Percentiles rank a stretch among this genome's conserved stretches.
Conservation (phyloP, 176 grass and related monocot species). For the Ananas comosus region DNA sequence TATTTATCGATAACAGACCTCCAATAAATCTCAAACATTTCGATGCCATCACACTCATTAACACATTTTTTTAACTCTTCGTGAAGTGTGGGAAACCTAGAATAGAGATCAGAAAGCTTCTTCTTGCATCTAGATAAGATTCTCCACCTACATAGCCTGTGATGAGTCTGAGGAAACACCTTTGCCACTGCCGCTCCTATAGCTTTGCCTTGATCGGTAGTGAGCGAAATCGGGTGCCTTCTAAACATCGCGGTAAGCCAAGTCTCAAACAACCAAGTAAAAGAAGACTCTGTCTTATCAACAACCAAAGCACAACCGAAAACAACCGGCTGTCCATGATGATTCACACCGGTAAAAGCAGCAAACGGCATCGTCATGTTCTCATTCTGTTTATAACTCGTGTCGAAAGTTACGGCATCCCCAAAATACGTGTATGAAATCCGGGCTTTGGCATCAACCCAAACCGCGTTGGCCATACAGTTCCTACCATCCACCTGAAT, state of each 20-base stretch:
- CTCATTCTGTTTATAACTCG: conserved; percentile 54
- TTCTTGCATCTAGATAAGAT: conserved; percentile 89
- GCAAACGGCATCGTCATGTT: conserved; percentile 65
- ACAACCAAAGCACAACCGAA: conserved; percentile 87
- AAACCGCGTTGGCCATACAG: conserved; percentile 65
- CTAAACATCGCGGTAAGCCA: conserved; percentile 76
- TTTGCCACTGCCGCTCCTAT: conserved; percentile 50
- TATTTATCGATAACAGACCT: conserved; percentile 73
- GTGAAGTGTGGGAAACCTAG: conserved; percentile 51
- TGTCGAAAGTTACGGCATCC: conserved; percentile 86
- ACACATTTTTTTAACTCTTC: conserved; percentile 67
- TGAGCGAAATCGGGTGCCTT: conserved; percentile 52
- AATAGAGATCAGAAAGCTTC: conserved; percentile 64
- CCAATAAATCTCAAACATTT: conserved; percentile 72
- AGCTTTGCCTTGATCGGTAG: conserved; percentile 74
- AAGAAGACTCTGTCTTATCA: conserved; percentile 61
- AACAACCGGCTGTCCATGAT: conserved; percentile 64
- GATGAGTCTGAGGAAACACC: conserved; percentile 67
- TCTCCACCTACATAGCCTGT: conserved; percentile 89
- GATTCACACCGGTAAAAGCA: conserved; percentile 72
- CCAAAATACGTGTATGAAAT: conserved; percentile 76
- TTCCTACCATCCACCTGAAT: conserved; percentile 66
- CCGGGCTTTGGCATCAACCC: conserved; percentile 87
- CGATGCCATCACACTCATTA: conserved; percentile 43
- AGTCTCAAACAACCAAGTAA: conserved; percentile 72